Percentiles rank a stretch among this genome's conserved stretches.
These are phyloP conservation scores for Magnolia sinica DNA, from an alignment of 164 flowering plant species.

Conservation along the genomic window DNA sequence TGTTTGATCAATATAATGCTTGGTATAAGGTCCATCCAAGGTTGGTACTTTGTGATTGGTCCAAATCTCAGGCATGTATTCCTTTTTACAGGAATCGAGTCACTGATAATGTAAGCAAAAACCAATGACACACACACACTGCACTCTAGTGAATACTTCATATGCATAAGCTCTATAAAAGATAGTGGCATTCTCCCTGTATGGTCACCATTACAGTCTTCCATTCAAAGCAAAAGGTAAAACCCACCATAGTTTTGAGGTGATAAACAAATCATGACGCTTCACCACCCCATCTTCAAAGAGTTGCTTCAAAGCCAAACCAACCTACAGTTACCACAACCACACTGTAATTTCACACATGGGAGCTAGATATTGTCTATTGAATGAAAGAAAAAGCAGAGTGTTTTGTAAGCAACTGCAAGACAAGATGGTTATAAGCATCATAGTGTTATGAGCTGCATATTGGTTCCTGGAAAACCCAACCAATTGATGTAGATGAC, in stretches of 20 bases:
- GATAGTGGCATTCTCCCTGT: not conserved
- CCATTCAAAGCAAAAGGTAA: not conserved
- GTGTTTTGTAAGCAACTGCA: too few species aligned
- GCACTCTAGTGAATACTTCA: not conserved
- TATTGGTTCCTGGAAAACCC: too few species aligned
- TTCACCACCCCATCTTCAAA: conserved; percentile 79
- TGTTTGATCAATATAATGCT: not conserved
- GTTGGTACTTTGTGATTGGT: too few species aligned
- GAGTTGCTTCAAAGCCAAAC: conserved; percentile 60
- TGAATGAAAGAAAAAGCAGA: too few species aligned
- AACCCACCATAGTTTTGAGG: conserved; percentile 85
- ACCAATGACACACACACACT: not conserved
- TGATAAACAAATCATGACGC: conserved; percentile 77
- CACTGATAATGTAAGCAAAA: not conserved
- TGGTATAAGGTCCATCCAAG: too few species aligned
- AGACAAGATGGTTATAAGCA: not conserved
- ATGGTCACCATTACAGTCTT: not conserved
- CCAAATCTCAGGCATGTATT: too few species aligned
- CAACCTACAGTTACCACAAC: conserved; percentile 44
- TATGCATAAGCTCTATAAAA: not conserved
- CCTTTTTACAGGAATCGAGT: not conserved
- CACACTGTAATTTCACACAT: not conserved
- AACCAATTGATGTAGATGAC: too few species aligned
- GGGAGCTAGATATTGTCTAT: too few species aligned
- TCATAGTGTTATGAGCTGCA: too few species aligned